Conservation (phyloP, 352 stramenopile genomes). For the Phytophthora citricola region DNA sequence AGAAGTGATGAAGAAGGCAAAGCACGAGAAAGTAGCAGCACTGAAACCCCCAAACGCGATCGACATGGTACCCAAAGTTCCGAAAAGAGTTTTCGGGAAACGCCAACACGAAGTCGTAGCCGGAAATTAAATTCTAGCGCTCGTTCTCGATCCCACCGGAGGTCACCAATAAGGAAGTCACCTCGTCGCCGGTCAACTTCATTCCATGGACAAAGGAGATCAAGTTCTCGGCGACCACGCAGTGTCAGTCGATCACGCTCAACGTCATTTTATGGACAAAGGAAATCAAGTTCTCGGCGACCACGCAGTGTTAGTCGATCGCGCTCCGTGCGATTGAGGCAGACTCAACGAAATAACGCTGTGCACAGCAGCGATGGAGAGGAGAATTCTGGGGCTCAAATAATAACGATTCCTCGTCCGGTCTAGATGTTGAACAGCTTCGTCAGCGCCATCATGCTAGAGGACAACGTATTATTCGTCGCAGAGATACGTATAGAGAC, state of each 20-base stretch:
- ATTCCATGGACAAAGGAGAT: constrained; percentile 1
- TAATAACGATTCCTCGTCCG: constrained; percentile 40
- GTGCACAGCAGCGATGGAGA: constrained; percentile 6
- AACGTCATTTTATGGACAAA: constrained; percentile 3
- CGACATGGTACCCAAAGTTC: background rate
- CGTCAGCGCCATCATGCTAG: constrained; percentile 35
- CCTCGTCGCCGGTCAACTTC: constrained; percentile 12
- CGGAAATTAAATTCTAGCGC: constrained; percentile 7
- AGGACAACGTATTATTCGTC: constrained; percentile 11
- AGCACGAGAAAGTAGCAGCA: constrained; percentile 10
- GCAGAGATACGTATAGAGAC: constrained; percentile 5
- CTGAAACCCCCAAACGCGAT: background rate
- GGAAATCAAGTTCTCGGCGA: constrained; percentile 13
- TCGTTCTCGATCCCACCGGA: constrained; percentile 9
- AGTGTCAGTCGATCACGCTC: constrained; percentile 22
- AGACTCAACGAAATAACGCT: constrained; percentile 4
- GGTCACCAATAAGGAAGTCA: constrained; percentile 2
- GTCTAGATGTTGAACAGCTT: constrained; percentile 53
- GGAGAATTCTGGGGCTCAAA: constrained; percentile 8
- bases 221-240: constrained; percentile 15
- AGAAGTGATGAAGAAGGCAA: constrained; percentile 28
- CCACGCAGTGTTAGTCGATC: constrained; percentile 17
- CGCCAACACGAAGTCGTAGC: constrained; percentile 3
- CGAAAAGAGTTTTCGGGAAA: constrained; percentile 6
- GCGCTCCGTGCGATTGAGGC: constrained; percentile 6